phyloP scores from a whole-genome alignment of 352 stramenopile species.

The Pythium rhizo-oryzae region DNA sequence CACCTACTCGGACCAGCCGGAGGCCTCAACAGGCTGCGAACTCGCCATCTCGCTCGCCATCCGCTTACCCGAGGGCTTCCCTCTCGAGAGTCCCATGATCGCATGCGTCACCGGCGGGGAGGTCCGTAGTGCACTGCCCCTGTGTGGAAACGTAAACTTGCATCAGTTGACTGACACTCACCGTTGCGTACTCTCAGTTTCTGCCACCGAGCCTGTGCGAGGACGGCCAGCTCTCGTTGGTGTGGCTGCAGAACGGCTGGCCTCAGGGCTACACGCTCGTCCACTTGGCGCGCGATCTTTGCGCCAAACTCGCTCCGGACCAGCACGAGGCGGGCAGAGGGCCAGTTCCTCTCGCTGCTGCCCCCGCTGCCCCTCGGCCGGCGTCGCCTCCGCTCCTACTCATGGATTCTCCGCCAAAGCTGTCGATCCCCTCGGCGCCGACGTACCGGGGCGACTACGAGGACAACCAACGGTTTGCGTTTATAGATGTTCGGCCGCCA shows the following conservation, averaged over 20 bases:
- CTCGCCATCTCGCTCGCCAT: conserved; percentile 48
- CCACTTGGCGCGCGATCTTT: conserved; percentile 58
- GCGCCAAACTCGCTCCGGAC: conserved; percentile 14
- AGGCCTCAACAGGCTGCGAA: conserved; percentile 36
- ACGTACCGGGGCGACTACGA: conserved; percentile 14
- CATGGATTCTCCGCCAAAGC: conserved; percentile 15
- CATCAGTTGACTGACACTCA: no score
- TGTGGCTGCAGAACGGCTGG: conserved; percentile 63
- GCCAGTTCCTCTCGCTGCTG: background rate
- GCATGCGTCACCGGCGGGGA: conserved; percentile 50
- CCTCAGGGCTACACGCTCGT: conserved; percentile 51
- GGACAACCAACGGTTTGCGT: background rate
- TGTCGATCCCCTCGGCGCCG: conserved; percentile 39
- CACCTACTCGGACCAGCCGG: conserved; percentile 30
- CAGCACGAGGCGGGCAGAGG: no score
- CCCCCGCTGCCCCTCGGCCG: conserved; percentile 3
- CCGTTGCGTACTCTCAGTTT: conserved; percentile 31
- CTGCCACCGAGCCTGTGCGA: conserved; percentile 36
- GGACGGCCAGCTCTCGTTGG: conserved; percentile 40
- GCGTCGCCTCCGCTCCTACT: conserved; percentile 25
- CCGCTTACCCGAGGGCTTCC: conserved; percentile 44
- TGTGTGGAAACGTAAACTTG: no score
- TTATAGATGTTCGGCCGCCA: conserved; percentile 8
- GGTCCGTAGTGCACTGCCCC: conserved; percentile 35
- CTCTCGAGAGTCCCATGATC: conserved; percentile 43